Conservation (phyloP, 495 filamentous ascomycete species). For the Staphylotrichum tortipilum region DNA sequence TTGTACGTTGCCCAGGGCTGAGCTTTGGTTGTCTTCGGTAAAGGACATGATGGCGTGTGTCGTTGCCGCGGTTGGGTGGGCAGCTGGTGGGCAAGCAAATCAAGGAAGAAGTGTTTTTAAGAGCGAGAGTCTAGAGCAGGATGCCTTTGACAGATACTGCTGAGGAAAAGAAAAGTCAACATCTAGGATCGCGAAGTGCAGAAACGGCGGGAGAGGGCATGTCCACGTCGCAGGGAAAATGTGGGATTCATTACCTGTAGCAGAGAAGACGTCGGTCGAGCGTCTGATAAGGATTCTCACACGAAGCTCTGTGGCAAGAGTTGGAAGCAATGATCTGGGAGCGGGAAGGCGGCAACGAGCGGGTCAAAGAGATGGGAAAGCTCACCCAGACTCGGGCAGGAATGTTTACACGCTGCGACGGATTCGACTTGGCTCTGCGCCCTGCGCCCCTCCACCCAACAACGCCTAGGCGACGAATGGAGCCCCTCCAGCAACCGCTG, state of each 20-base stretch:
- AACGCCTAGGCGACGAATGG: constrained; percentile 12
- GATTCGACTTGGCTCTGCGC: constrained; percentile 5
- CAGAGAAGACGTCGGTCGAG: constrained; percentile 7
- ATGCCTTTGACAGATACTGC: constrained; percentile 10
- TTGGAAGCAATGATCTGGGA: constrained; percentile 3
- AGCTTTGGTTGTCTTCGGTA: constrained; percentile 67
- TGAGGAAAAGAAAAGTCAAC: constrained; percentile 15
- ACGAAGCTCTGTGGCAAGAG: not conserved
- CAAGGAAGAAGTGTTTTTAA: constrained; percentile 1
- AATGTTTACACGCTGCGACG: constrained; percentile 18
- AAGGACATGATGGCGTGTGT: constrained; percentile 49
- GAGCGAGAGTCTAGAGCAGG: constrained; percentile 7
- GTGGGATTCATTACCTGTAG: constrained; percentile 15
- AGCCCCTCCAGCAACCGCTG: constrained; percentile 19
- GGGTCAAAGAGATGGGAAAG: not conserved
- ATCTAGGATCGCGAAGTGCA: constrained; percentile 3
- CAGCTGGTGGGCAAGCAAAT: not conserved
- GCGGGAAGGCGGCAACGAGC: constrained; percentile 2
- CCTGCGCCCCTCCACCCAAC: constrained; percentile 11
- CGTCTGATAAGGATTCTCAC: too few relatives aligned
- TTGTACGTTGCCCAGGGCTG: constrained; percentile 50
- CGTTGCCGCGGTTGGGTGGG: not conserved
- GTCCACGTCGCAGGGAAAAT: too few relatives aligned
- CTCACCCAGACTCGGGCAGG: constrained; percentile 2
- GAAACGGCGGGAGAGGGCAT: not conserved